phyloP scores from a whole-genome alignment of 2,329 filamentous ascomycete genomes.

The Xylaria sp. region DNA sequence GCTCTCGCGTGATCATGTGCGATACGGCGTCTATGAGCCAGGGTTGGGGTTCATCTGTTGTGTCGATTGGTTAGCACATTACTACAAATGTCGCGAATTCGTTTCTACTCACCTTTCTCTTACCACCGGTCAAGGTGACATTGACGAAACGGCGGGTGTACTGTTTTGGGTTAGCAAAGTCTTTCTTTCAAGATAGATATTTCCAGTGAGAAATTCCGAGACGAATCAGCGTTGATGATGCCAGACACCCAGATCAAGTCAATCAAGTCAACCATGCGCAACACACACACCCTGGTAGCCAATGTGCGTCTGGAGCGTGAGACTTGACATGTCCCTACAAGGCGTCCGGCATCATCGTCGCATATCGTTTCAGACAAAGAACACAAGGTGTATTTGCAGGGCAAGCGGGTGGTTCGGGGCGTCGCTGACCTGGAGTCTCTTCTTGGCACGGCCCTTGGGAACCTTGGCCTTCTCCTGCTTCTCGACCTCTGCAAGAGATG shows the following conservation, averaged over 20 bases:
- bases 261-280: background rate
- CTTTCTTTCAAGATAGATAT: background rate
- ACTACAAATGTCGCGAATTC: background rate
- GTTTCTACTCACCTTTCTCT: conserved; percentile 83
- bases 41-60: conserved; percentile 57
- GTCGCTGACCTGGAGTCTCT: conserved; percentile 66
- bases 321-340: background rate
- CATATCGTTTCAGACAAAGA: background rate
- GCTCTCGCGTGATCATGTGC: conserved; percentile 41
- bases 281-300: background rate
- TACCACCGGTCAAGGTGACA: conserved; percentile 95
- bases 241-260: background rate
- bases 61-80: conserved; percentile 31
- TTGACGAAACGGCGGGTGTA: conserved; percentile 99
- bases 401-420: background rate
- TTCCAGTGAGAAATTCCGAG: background rate
- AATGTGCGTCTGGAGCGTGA: background rate
- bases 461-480: conserved; percentile 65
- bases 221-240: conserved; percentile 1
- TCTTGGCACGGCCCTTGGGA: conserved; percentile 95
- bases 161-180: conserved; percentile 36
- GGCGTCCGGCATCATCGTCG: background rate
- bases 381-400: background rate
- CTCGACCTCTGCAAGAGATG: conserved; percentile 26
- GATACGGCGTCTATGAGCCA: conserved; percentile 49